Evolutionary conservation across 2,329 filamentous ascomycete genomes (phyloP), one percentile per base, ranked within the genome.

Genomic region (Aspergillus ibericus): DNA sequence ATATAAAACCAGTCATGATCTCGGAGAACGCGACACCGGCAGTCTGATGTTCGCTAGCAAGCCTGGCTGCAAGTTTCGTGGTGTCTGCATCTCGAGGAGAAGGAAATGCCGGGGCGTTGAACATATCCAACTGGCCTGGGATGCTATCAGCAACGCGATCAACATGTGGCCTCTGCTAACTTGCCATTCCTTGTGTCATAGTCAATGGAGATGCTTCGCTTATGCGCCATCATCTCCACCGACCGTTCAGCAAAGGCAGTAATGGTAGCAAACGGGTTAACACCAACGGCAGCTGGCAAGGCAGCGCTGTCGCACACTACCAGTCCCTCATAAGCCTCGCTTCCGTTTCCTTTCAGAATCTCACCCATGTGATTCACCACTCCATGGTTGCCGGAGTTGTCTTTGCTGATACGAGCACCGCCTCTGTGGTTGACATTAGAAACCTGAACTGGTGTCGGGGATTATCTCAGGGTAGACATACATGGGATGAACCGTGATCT

Each of bases 231-330:
- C 5, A 78, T 69, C 53, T 84, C 82, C 6, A 89, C 80, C 0
- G 83, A 83, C 9, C 88, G 78, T 72, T 90, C 88, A 0, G 88
- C 86, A 18, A 91, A 79, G 2, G 88, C 87, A 0, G 86, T 83
- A 62, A 90, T 90, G 1, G 87, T 90, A 1, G 87, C 88, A 53
- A 88, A 82, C 0, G 88, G 87, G 66, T 90, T 90, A 3, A 86
- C 85, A 2, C 63, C 60, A 42, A 49, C n/a, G 10, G 25, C 15
- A 32, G 12, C 7, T 0, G 88, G 87, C 15, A 90, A 81, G 0
- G 85, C 74, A 2, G 87, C 79, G 8, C 77, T 86, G 67, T 90
- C 88, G 0, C 83, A 83, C 29, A 88, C 83, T 16, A 88, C 78
- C 1, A 90, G 77, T 0, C 86, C 87, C 0, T 76, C 50, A 65